Evolutionary conservation across 331 rosid species (phyloP), one percentile per base, ranked within the genome.

Genomic region (Dryas integrifolia): DNA sequence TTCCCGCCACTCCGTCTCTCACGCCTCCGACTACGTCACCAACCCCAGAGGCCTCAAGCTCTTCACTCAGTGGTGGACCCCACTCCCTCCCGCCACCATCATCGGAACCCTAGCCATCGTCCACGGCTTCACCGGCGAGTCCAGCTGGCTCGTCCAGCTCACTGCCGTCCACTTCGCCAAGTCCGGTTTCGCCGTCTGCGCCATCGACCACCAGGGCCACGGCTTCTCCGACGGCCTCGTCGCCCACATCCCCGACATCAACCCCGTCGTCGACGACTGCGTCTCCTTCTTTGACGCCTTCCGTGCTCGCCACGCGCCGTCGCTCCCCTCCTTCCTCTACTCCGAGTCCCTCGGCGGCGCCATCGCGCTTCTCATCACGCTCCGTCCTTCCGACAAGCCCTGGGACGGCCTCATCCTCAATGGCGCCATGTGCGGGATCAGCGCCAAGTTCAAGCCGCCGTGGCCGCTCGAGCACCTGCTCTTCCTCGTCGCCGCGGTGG

Each of bases 311-410:
- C 82, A 78, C 80, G 67, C 89, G 30, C 81, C 89, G 1, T 72
- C 89, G 0, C 72, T 86, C 0, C 99, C 99, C 18, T 79, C 96
- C 6, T 92, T 92, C 65, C 89, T 95, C 52, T 95, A 95, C 82
- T 57, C 99, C 40, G 97, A 95, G 69, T 95, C 99, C 10, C 96
- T 95, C 16, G 99, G 99, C 57, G 99, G 97, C 38, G 97, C 99
- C 0, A 88, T 95, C 46, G 95, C 99, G 12, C 88, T 92, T 0
- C 81, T 92, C 0, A 78, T 95, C 81, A 84, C 92, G 3, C 92
- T 95, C 82, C 90, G 97, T 24, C 75, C 16, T 21, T 61, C 16
- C 1, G 39, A 70, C 11, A 45, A 30, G 50, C 82, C 77, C 14
- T 94, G 96, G 96, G 79, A 83, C 68, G 97, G 99, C 2, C 44